Evolutionary conservation across 2,329 filamentous ascomycete genomes (phyloP).

Genomic region (Neonectria sp.): DNA sequence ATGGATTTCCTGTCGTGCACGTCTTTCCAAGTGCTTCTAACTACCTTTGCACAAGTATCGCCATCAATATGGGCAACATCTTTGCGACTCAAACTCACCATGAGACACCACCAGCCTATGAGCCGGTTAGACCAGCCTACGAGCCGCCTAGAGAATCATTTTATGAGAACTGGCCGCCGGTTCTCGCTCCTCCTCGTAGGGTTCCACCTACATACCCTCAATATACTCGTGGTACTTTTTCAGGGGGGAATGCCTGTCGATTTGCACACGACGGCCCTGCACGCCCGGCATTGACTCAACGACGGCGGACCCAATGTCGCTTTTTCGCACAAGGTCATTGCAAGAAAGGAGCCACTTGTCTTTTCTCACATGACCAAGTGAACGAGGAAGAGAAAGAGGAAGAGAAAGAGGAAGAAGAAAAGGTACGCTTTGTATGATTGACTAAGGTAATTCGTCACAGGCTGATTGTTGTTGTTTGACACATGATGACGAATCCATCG

Average conservation of each 20-base stretch:
- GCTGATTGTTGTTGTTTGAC: neutral
- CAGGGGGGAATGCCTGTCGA: neutral
- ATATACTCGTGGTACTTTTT: neutral
- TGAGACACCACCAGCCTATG: neutral
- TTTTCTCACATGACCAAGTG: neutral
- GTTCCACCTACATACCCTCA: neutral
- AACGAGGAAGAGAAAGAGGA: neutral
- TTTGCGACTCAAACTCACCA: neutral
- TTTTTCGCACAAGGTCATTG: neutral
- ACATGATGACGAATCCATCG: neutral
- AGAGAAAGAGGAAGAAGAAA: neutral
- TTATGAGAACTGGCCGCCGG: neutral
- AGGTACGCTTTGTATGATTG: neutral
- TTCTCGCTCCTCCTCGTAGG: neutral
- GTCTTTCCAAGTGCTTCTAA: neutral
- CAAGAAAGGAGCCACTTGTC: neutral
- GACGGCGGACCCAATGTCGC: neutral
- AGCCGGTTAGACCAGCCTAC: neutral
- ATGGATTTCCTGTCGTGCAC: neutral
- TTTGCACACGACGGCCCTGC: neutral
- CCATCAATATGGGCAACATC: neutral
- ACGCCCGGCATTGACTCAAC: neutral
- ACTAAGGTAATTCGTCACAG: neutral
- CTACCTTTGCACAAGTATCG: neutral
- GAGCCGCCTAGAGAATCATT: no score